Evolutionary conservation across 2,329 filamentous ascomycete species (phyloP).

Genomic region (Proliferodiscus dingleyae): DNA sequence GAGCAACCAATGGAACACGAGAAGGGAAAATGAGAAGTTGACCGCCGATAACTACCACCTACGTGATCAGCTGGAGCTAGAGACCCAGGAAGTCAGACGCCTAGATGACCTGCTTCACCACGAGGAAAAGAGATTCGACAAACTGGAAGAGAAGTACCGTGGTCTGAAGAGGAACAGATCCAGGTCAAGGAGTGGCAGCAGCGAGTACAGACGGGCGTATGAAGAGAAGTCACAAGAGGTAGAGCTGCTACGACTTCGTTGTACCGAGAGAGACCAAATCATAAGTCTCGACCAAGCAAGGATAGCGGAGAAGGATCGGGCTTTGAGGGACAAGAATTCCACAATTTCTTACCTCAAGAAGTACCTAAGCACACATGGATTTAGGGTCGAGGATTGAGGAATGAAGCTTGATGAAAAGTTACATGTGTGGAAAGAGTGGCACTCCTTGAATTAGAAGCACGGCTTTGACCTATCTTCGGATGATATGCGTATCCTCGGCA

Average conservation of each 20-base stretch:
- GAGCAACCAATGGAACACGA: conserved; percentile 15
- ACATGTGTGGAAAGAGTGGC: too few relatives aligned
- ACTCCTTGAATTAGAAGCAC: too few relatives aligned
- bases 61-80: conserved; percentile 12
- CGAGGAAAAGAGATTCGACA: conserved; percentile 15
- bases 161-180: conserved; percentile 15
- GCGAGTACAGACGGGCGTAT: conserved; percentile 16
- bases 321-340: conserved; percentile 5
- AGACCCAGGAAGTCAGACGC: conserved; percentile 9
- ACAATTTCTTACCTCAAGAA: conserved; percentile 8
- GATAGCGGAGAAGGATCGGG: conserved; percentile 17
- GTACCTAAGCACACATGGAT: conserved; percentile 17
- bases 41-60: conserved; percentile 17
- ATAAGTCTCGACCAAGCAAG: conserved; percentile 13
- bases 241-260: conserved; percentile 15
- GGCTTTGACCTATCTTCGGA: too few relatives aligned
- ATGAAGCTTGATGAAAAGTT: too few relatives aligned
- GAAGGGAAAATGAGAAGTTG: conserved; percentile 12
- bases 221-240: conserved; percentile 23
- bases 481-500: neutral
- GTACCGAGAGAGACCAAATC: conserved; percentile 15
- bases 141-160: conserved; percentile 19
- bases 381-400: conserved; percentile 15
- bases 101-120: conserved; percentile 13
- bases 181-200: neutral